phyloP scores from a whole-genome alignment of 441 rosid genomes.

The Pelargonium australe region DNA sequence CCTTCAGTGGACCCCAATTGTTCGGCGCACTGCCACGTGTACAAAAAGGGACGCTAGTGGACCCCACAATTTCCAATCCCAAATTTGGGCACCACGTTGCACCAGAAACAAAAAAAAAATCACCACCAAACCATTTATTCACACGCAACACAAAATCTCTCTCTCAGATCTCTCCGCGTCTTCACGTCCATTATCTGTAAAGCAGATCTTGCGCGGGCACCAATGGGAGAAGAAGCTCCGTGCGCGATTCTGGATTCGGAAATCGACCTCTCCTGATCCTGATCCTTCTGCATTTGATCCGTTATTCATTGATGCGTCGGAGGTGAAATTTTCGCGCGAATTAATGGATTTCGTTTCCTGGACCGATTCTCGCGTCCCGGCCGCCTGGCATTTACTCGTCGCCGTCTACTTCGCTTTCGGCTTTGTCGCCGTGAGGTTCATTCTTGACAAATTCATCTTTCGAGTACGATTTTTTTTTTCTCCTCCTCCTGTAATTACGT shows the following conservation, averaged over 20 bases:
- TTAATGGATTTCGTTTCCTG: conserved; percentile 17
- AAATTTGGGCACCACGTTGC: no score
- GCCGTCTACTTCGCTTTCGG: conserved; percentile 55
- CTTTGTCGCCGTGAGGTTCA: conserved; percentile 50
- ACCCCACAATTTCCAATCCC: no score
- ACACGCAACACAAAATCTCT: background rate
- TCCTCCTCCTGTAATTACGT: background rate
- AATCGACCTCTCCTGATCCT: background rate
- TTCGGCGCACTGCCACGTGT: no score
- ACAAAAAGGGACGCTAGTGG: no score
- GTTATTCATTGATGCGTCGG: background rate
- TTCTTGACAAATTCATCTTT: conserved; percentile 71
- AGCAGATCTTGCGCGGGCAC: background rate
- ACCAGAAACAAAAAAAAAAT: background rate
- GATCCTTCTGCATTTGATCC: background rate
- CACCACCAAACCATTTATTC: background rate
- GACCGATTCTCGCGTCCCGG: conserved; percentile 30
- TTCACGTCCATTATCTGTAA: background rate
- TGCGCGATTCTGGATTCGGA: background rate
- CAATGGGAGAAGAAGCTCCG: background rate
- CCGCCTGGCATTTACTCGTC: conserved; percentile 41
- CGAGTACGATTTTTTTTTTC: conserved; percentile 43
- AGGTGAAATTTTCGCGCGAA: background rate
- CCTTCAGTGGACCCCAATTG: no score
- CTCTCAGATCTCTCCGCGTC: background rate